These are phyloP conservation scores for Lojkania enalia DNA, from an alignment of 2,329 filamentous ascomycete genomes.

Conservation along the genomic window DNA sequence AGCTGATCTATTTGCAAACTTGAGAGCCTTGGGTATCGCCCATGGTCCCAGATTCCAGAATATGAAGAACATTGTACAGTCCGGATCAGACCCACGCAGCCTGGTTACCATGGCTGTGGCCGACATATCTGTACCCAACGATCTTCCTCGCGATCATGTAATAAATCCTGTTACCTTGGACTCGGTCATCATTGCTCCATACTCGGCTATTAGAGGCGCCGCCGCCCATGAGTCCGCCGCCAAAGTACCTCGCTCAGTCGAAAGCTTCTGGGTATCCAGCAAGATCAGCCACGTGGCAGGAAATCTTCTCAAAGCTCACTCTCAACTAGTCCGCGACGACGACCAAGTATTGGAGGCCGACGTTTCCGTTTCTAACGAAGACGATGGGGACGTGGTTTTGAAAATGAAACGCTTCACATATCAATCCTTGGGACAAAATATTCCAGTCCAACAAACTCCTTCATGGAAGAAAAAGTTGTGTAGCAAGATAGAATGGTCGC, in stretches of 20 bases:
- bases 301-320: neutral
- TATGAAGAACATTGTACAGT: neutral
- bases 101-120: neutral
- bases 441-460: neutral
- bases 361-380: neutral
- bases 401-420: neutral
- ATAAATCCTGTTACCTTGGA: conserved; percentile 12
- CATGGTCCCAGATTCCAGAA: conserved; percentile 19
- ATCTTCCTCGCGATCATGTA: neutral
- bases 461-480: neutral
- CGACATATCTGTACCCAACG: neutral
- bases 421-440: conserved; percentile 1
- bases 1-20: conserved; percentile 10
- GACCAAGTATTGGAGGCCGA: neutral
- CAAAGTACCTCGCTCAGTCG: conserved; percentile 2
- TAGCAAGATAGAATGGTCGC: neutral
- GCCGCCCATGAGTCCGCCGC: neutral
- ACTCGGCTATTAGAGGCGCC: neutral
- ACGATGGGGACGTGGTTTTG: neutral
- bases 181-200: conserved; percentile 4
- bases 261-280: neutral
- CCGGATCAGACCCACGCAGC: neutral
- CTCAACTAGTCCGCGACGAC: neutral
- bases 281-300: neutral
- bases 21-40: conserved; percentile 9